phyloP scores from a whole-genome alignment of 2,329 filamentous ascomycete genomes.

The Fragosphaeria purpurea region DNA sequence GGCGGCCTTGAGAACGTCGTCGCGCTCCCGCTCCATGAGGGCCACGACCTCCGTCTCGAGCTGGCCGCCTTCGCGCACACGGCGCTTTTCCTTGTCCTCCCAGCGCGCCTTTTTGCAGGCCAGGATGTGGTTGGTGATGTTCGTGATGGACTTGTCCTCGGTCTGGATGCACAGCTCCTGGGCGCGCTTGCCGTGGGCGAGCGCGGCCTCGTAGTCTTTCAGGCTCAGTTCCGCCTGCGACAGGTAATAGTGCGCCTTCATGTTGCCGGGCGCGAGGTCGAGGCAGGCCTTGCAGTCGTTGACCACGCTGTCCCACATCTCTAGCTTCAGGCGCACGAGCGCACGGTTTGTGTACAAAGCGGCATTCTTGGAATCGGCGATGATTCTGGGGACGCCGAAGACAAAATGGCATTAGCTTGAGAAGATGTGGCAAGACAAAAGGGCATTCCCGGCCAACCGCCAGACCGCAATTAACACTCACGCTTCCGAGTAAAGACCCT shows the following conservation, averaged over 20 bases:
- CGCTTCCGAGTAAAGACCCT: conserved; percentile 63
- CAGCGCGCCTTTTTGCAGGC: conserved; percentile 78
- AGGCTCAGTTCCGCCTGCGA: conserved; percentile 74
- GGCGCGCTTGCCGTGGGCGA: conserved; percentile 58
- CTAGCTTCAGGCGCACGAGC: conserved; percentile 67
- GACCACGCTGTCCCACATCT: conserved; percentile 63
- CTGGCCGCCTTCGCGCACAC: conserved; percentile 43
- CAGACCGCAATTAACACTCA: conserved; percentile 25
- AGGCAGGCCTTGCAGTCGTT: conserved; percentile 70
- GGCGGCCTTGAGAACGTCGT: conserved; percentile 27
- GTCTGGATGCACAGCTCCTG: conserved; percentile 56
- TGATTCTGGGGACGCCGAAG: conserved; percentile 44
- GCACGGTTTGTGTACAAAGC: conserved; percentile 84
- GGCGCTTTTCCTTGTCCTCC: conserved; percentile 59
- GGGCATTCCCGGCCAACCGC: no score
- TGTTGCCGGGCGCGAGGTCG: conserved; percentile 50
- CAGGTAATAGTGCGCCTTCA: conserved; percentile 79
- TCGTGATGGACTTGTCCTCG: conserved; percentile 56
- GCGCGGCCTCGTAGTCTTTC: conserved; percentile 60
- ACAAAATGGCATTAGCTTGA: no score
- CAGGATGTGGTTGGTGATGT: conserved; percentile 65
- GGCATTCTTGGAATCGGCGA: conserved; percentile 66
- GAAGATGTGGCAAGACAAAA: no score
- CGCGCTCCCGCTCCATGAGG: conserved; percentile 37
- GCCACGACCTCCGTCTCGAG: conserved; percentile 51